phyloP scores from a whole-genome alignment of 2,329 filamentous ascomycete genomes.

The Fusarium sp. region DNA sequence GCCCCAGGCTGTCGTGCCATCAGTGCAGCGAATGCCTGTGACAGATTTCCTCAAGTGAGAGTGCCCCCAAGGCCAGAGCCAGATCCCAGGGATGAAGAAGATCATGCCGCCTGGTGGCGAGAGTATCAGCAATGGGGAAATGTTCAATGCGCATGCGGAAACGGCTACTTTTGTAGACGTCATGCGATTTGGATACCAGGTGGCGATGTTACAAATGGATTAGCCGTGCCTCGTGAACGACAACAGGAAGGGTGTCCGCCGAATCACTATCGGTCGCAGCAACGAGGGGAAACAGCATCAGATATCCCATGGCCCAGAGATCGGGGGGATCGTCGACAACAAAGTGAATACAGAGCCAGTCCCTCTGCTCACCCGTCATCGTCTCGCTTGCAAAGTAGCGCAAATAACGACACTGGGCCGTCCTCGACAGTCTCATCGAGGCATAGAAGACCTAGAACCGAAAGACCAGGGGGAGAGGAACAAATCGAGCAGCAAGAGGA shows the following conservation, averaged over 20 bases:
- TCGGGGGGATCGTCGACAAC: neutral
- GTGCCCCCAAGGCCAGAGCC: slow-evolving; percentile 2
- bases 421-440: neutral
- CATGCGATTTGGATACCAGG: slow-evolving; percentile 3
- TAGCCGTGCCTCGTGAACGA: neutral
- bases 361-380: neutral
- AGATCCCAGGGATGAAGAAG: neutral
- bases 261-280: neutral
- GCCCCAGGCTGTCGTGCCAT: neutral
- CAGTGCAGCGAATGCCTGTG: neutral
- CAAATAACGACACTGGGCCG: neutral
- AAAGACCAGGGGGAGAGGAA: neutral
- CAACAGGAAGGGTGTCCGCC: neutral
- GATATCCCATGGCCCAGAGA: neutral
- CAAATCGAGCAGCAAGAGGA: neutral
- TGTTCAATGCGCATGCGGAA: neutral
- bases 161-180: neutral
- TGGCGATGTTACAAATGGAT: neutral
- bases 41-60: neutral
- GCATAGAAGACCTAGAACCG: neutral
- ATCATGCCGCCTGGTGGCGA: neutral
- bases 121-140: neutral
- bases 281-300: too few species aligned
- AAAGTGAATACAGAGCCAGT: neutral
- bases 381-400: neutral